phyloP scores from a whole-genome alignment of 2,329 filamentous ascomycete species.

The Fusarium cyanostomum region DNA sequence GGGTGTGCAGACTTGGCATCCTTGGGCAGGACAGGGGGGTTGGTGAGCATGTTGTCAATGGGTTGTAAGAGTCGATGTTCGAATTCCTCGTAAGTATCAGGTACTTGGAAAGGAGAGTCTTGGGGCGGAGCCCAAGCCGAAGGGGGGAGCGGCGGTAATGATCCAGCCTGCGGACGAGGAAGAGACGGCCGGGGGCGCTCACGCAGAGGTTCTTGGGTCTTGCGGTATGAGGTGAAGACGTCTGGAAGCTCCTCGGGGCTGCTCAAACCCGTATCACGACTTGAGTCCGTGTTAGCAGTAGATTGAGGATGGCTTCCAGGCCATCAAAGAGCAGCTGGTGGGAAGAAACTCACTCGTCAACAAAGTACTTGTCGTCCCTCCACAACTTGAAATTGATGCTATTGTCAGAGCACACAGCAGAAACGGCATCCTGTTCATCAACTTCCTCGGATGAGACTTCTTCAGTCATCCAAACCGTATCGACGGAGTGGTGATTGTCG shows the following conservation, averaged over 20 bases:
- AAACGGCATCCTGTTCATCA: constrained; percentile 67
- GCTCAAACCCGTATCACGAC: constrained; percentile 71
- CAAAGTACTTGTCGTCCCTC: constrained; percentile 80
- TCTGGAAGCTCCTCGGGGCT: constrained; percentile 71
- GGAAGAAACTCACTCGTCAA: constrained; percentile 73
- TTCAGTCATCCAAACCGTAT: constrained; percentile 77
- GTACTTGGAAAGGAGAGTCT: constrained; percentile 69
- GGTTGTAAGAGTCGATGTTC: constrained; percentile 66
- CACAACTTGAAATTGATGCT: constrained; percentile 71
- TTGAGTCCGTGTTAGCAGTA: constrained; percentile 47
- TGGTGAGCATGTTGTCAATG: constrained; percentile 59
- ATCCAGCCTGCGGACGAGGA: constrained; percentile 58
- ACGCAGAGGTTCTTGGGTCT: constrained; percentile 75
- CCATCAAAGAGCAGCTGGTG: too few species aligned
- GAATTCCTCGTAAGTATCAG: constrained; percentile 62
- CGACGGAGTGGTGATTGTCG: constrained; percentile 57
- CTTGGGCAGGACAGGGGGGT: constrained; percentile 63
- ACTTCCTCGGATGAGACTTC: constrained; percentile 77
- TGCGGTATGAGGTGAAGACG: constrained; percentile 79
- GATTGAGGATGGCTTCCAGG: not conserved
- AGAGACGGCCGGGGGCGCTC: constrained; percentile 68
- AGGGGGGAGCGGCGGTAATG: constrained; percentile 67
- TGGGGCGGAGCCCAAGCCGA: constrained; percentile 64
- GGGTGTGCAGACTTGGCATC: constrained; percentile 69
- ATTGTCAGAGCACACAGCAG: constrained; percentile 60